These are phyloP conservation scores for Penicillium digitatum DNA, from an alignment of 2,329 filamentous ascomycete species.

Conservation along the genomic window DNA sequence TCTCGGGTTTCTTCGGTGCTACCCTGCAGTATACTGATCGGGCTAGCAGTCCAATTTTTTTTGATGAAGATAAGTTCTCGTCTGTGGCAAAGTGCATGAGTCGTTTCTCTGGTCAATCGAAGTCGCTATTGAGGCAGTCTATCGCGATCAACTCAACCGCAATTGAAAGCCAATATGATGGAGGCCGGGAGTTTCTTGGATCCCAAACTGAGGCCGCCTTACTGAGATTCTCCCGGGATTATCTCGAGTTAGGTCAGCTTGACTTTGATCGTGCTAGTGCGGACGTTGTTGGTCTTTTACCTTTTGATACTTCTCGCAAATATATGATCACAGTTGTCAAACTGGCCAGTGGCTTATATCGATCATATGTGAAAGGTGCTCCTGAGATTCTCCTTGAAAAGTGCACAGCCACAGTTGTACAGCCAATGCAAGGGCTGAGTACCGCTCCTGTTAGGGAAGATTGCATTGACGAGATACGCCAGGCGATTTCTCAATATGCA, in stretches of 20 bases:
- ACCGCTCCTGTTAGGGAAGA: background rate
- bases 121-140: constrained; percentile 29
- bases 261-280: constrained; percentile 57
- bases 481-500: constrained; percentile 37
- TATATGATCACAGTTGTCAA: constrained; percentile 50
- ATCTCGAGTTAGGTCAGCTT: constrained; percentile 59
- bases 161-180: constrained; percentile 66
- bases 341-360: constrained; percentile 33
- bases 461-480: constrained; percentile 18
- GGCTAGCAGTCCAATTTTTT: too few relatives aligned
- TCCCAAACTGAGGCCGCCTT: constrained; percentile 72
- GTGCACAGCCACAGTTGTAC: constrained; percentile 26
- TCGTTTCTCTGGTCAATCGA: background rate
- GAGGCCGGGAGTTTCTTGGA: constrained; percentile 61
- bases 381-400: constrained; percentile 40
- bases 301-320: constrained; percentile 70
- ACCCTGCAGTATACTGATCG: constrained; percentile 9
- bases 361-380: constrained; percentile 44
- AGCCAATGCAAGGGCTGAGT: background rate
- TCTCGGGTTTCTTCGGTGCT: constrained; percentile 62
- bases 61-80: background rate
- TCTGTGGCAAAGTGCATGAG: background rate
- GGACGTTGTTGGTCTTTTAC: constrained; percentile 61
- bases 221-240: constrained; percentile 60
- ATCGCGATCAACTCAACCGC: constrained; percentile 57